Conservation (phyloP, 495 filamentous ascomycete genomes). For the Wilcoxina mikolae region DNA sequence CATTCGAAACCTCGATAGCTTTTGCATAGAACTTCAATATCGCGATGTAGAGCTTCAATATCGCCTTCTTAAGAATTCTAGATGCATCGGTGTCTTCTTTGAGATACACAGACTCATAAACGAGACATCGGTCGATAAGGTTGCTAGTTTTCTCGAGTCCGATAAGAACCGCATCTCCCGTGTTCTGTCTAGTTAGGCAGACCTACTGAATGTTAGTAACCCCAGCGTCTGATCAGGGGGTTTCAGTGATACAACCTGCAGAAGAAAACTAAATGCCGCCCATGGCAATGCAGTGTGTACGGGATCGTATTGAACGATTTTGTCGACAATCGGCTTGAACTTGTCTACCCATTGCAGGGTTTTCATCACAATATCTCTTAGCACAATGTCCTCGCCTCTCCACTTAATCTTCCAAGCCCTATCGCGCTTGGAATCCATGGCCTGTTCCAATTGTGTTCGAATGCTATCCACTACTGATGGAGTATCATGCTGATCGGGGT, state of each 20-base stretch:
- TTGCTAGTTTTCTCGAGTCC: neutral
- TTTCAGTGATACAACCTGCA: constrained; percentile 18
- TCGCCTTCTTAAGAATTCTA: neutral
- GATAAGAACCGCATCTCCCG: neutral
- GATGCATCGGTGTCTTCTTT: neutral
- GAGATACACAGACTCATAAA: constrained; percentile 6
- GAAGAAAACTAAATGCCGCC: constrained; percentile 33
- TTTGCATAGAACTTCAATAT: constrained; percentile 4
- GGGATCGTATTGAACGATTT: constrained; percentile 33
- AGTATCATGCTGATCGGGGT: no score
- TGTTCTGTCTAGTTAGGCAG: neutral
- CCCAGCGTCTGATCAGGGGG: neutral
- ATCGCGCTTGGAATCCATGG: neutral
- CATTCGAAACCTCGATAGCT: neutral
- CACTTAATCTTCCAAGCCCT: neutral
- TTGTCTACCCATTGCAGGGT: constrained; percentile 31
- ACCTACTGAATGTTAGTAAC: constrained; percentile 12
- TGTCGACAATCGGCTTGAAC: constrained; percentile 33
- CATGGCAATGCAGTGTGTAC: constrained; percentile 35
- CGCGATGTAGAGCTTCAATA: constrained; percentile 2
- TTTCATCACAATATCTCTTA: constrained; percentile 12
- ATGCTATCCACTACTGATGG: no score
- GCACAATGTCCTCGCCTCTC: neutral
- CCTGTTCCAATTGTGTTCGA: neutral
- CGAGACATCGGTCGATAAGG: neutral